Percentiles rank a stretch among this genome's conserved stretches.
These are phyloP conservation scores for Salvia hispanica DNA, from an alignment of 257 asterid genomes.

Conservation along the genomic window DNA sequence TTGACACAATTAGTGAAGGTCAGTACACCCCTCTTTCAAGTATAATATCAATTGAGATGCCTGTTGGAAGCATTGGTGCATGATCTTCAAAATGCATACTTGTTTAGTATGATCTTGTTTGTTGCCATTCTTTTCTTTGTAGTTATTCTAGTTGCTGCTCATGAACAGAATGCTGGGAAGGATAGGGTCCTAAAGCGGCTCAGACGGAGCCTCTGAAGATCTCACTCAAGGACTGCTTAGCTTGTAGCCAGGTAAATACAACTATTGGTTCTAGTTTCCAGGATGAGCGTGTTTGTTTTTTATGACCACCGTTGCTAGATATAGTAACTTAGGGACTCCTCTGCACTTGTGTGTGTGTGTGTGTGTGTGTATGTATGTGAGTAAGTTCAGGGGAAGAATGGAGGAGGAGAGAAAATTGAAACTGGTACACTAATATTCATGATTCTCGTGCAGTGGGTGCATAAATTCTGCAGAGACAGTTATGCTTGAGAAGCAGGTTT, in stretches of 20 bases:
- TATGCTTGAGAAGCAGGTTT: conserved; percentile 98
- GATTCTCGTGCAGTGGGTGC: conserved; percentile 80
- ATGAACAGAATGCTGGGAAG: conserved; percentile 51
- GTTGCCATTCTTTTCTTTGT: background rate
- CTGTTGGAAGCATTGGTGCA: too few relatives aligned
- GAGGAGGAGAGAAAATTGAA: background rate
- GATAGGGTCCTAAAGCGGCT: conserved; percentile 51
- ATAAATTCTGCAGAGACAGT: conserved; percentile 97
- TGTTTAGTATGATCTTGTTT: background rate
- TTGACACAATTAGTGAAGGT: background rate
- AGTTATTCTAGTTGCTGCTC: background rate
- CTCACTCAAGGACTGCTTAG: conserved; percentile 94
- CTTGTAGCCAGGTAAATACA: conserved; percentile 83
- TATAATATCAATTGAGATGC: background rate
- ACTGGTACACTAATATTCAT: conserved; percentile 23
- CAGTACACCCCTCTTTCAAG: background rate
- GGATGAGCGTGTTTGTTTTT: conserved; percentile 10
- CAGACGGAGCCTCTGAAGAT: conserved; percentile 83
- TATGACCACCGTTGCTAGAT: background rate
- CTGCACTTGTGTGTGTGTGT: background rate
- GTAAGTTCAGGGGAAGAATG: background rate
- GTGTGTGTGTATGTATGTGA: too few relatives aligned
- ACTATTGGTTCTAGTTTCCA: background rate
- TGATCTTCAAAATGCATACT: background rate
- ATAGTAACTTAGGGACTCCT: background rate